Conservation (phyloP, 139 green algal genomes). For the Marvania coccoides region DNA sequence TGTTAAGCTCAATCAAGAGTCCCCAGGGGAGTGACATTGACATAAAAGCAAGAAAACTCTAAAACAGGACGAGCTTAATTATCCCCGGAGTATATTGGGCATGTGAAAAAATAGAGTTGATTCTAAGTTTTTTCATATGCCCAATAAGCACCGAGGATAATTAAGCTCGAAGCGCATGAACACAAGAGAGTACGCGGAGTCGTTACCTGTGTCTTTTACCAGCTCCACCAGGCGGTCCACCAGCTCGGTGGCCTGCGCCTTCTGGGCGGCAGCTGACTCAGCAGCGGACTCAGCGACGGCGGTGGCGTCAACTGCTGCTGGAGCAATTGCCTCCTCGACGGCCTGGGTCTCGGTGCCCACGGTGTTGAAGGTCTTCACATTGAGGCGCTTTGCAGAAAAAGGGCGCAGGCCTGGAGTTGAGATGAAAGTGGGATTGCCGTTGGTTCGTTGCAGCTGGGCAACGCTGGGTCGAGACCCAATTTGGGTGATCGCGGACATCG, state of each 20-base stretch:
- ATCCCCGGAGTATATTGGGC: too few relatives aligned
- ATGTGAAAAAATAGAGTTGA: too few relatives aligned
- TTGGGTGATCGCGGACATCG: neutral
- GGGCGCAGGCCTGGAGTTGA: neutral
- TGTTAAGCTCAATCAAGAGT: too few relatives aligned
- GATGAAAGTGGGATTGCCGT: neutral
- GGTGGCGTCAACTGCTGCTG: too few relatives aligned
- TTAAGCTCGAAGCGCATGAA: neutral
- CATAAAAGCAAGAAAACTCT: too few relatives aligned
- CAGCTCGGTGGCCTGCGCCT: neutral
- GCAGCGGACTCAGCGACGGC: too few relatives aligned
- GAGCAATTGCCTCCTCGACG: neutral
- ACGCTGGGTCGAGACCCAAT: neutral
- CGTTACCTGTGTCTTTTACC: constrained; percentile 26
- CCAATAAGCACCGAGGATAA: too few relatives aligned
- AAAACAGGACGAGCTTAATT: too few relatives aligned
- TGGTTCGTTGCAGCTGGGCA: too few relatives aligned
- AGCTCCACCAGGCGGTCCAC: constrained; percentile 23
- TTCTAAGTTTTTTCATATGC: too few relatives aligned
- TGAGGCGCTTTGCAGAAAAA: neutral
- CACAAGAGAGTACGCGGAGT: neutral
- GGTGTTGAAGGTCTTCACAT: neutral
- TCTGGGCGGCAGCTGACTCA: neutral
- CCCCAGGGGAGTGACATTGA: too few relatives aligned
- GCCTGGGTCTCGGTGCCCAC: neutral